A percentile compares a stretch with the other conserved stretches of the same genome.
phyloP scores from a whole-genome alignment of 169 alveolate species.

The Plasmodium vivax region DNA sequence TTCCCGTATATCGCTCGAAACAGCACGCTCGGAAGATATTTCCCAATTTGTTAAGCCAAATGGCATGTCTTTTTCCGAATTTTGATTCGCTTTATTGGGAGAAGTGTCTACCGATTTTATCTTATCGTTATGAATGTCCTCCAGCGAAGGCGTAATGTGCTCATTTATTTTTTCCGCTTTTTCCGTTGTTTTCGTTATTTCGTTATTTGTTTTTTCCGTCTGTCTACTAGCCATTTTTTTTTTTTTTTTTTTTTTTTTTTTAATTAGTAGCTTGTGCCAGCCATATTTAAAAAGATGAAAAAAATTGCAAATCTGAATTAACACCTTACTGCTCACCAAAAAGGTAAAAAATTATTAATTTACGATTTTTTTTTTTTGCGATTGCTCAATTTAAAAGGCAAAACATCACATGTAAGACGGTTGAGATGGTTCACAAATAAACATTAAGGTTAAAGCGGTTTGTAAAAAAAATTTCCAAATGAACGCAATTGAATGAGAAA shows the following conservation, averaged over 20 bases:
- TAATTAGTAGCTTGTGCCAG: background rate
- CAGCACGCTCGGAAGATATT: background rate
- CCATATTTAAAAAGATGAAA: background rate
- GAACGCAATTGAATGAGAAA: slow-evolving; percentile 5
- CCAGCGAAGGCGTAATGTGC: slow-evolving; percentile 9
- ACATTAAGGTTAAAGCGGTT: background rate
- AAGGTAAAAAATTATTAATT: background rate
- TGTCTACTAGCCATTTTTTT: slow-evolving; percentile 70
- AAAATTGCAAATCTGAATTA: slow-evolving; percentile 2
- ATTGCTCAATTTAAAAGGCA: slow-evolving; percentile 1
- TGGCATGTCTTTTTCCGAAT: slow-evolving; percentile 15
- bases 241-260: slow-evolving; percentile 37
- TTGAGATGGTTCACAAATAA: background rate
- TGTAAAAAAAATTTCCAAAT: slow-evolving; percentile 8
- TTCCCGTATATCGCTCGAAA: background rate
- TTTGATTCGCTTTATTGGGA: background rate
- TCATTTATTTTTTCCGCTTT: slow-evolving; percentile 8
- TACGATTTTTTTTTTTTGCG: slow-evolving; percentile 2
- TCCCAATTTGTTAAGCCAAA: slow-evolving; percentile 18
- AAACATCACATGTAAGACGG: background rate
- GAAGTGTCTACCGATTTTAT: slow-evolving; percentile 14
- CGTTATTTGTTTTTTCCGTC: slow-evolving; percentile 12
- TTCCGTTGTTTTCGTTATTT: background rate
- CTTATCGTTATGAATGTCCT: slow-evolving; percentile 13
- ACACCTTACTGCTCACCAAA: background rate